A percentile compares a stretch with the other conserved stretches of the same genome.
These are phyloP conservation scores for Pythium aphanidermatum DNA, from an alignment of 352 stramenopile species.

Conservation along the genomic window DNA sequence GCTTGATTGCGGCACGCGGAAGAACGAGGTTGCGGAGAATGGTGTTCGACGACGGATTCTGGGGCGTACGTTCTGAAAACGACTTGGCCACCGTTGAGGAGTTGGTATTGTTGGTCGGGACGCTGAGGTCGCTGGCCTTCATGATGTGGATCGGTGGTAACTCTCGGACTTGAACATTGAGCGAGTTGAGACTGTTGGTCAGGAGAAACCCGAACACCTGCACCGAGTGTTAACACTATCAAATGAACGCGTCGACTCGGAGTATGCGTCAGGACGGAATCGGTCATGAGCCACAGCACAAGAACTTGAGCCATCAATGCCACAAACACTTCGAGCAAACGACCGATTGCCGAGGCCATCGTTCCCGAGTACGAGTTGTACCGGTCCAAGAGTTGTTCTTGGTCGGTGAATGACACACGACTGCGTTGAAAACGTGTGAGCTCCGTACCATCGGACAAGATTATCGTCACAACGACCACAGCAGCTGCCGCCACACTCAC, in stretches of 20 bases:
- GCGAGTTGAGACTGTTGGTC: no score
- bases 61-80: not conserved
- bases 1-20: not conserved
- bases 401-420: not conserved
- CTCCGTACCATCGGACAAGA: not conserved
- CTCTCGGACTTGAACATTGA: no score
- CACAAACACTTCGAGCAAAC: no score
- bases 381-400: conserved; percentile 4
- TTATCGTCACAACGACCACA: not conserved
- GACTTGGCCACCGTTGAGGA: not conserved
- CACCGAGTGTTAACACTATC: no score
- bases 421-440: not conserved
- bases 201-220: no score
- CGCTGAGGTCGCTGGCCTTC: not conserved
- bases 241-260: no score
- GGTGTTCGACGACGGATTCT: conserved; percentile 1
- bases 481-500: not conserved
- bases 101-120: not conserved
- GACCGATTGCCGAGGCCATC: not conserved
- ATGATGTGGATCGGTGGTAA: no score
- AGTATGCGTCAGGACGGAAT: no score
- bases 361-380: conserved; percentile 9
- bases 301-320: no score
- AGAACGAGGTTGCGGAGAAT: conserved; percentile 6
- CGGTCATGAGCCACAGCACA: no score